A percentile compares a stretch with the other conserved stretches of the same genome.
These are phyloP conservation scores for Microcos paniculata DNA, from an alignment of 345 rosid species.

Conservation along the genomic window DNA sequence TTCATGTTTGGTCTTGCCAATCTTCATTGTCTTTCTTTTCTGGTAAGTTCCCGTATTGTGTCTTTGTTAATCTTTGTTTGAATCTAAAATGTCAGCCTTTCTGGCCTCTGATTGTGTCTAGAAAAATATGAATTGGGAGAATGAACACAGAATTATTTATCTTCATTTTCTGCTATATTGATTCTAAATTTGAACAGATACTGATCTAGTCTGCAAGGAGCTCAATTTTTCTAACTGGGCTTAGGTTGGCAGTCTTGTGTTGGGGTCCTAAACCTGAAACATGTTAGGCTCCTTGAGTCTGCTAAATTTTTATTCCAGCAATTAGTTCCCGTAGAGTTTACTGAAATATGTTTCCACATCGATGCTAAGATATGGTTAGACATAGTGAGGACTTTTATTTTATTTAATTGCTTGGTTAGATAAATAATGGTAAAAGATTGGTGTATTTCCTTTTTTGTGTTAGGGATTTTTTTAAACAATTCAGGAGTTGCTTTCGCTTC, in stretches of 20 bases:
- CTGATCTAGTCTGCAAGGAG: background rate
- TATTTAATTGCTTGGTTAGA: background rate
- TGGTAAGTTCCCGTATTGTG: constrained; percentile 37
- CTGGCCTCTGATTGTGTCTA: background rate
- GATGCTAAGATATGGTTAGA: constrained; percentile 1
- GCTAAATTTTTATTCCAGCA: background rate
- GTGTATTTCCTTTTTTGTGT: constrained; percentile 1
- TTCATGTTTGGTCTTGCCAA: constrained; percentile 91
- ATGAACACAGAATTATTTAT: background rate
- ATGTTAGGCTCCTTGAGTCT: background rate
- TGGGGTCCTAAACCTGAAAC: background rate
- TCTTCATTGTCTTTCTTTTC: constrained; percentile 73
- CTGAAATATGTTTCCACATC: background rate
- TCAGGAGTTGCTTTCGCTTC: constrained; percentile 4
- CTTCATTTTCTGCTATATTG: background rate
- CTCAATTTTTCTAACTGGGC: background rate
- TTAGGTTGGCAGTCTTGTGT: background rate
- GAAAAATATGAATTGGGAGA: background rate
- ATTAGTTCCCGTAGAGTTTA: background rate
- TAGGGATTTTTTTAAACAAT: background rate
- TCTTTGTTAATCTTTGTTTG: background rate
- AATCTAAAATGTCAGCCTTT: background rate
- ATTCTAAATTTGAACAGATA: background rate
- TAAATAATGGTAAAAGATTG: background rate
- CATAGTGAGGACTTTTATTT: background rate